Percentiles rank a stretch among this genome's conserved stretches.
phyloP scores from a whole-genome alignment of 2,329 filamentous ascomycete genomes.

The Pseudocercospora fuligena region DNA sequence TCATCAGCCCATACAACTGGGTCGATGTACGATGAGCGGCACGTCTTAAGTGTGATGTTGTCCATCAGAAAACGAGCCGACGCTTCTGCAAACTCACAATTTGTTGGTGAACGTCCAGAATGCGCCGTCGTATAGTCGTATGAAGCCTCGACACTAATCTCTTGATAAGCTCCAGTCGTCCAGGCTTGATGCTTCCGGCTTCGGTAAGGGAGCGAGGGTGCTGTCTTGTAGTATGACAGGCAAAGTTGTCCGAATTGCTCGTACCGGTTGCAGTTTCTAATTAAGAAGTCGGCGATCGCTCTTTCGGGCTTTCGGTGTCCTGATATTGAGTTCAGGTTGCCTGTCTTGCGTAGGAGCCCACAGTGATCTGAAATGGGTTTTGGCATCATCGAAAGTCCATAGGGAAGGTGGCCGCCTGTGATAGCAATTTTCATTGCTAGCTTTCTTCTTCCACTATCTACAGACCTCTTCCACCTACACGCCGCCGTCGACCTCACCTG shows the following conservation, averaged over 20 bases:
- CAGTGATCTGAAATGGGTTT: not conserved
- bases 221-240: not conserved
- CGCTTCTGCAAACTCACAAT: not conserved
- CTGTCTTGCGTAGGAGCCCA: not conserved
- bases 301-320: not conserved
- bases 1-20: too few relatives aligned
- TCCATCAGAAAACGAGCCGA: too few relatives aligned
- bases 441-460: slow-evolving; percentile 2
- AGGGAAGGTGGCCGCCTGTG: not conserved
- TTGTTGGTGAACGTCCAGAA: not conserved
- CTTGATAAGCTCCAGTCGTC: not conserved
- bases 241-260: not conserved
- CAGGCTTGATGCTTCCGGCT: not conserved
- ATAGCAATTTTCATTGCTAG: not conserved
- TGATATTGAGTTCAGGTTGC: not conserved
- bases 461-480: not conserved
- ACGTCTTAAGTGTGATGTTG: too few relatives aligned
- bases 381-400: not conserved
- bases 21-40: too few relatives aligned
- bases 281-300: not conserved
- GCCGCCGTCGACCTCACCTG: not conserved
- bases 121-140: not conserved
- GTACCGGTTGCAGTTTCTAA: not conserved
- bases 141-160: not conserved
- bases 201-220: not conserved